A percentile compares a stretch with the other conserved stretches of the same genome.
Conservation (phyloP, 306 rosid genomes). For the Castanopsis chinensis region DNA sequence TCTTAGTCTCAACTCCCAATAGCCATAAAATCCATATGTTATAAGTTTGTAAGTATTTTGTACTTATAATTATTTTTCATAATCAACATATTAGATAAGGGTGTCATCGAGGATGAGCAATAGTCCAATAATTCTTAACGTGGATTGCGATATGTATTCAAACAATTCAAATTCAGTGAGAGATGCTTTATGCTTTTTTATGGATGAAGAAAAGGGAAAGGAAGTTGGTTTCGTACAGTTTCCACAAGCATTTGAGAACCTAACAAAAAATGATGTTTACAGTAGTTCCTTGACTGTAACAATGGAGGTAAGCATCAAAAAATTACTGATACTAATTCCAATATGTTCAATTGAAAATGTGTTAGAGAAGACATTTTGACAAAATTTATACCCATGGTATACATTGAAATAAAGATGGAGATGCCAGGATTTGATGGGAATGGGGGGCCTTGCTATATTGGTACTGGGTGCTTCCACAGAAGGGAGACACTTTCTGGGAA, state of each 20-base stretch:
- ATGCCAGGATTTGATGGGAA: not conserved
- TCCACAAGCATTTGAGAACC: not conserved
- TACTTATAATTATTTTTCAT: not conserved
- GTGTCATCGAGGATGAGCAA: constrained; percentile 1
- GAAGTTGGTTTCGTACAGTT: not conserved
- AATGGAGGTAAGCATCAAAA: not conserved
- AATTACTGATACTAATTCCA: not conserved
- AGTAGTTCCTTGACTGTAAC: not conserved
- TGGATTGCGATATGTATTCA: constrained; percentile 6
- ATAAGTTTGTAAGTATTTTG: not conserved
- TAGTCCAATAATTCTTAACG: not conserved
- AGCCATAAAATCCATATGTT: not conserved
- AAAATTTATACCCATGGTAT: not conserved
- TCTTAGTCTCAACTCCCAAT: not conserved
- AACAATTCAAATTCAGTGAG: not conserved
- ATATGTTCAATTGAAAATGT: not conserved
- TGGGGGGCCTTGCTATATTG: not conserved
- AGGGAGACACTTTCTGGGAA: not conserved
- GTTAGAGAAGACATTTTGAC: not conserved
- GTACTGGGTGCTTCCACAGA: not conserved
- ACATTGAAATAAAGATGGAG: not conserved
- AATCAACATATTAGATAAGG: not conserved
- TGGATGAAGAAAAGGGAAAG: not conserved
- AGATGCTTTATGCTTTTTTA: not conserved
- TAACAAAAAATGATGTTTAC: not conserved